Conservation (phyloP, 345 rosid species). For the Excoecaria cochinchinensis region DNA sequence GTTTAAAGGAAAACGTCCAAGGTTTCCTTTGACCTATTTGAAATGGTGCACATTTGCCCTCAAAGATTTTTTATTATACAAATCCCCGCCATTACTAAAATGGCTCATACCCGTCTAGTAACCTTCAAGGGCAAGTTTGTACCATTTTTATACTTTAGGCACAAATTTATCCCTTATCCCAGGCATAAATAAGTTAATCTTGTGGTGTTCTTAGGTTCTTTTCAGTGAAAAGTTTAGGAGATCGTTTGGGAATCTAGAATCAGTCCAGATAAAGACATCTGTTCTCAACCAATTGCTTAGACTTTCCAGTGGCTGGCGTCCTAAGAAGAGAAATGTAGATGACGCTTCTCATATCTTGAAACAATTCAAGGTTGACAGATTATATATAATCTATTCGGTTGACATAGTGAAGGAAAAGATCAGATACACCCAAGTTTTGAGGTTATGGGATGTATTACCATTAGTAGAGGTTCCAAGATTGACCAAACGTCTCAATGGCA, state of each 20-base stretch:
- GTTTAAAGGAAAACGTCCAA: background rate
- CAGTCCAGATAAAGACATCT: constrained; percentile 21
- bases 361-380: constrained; percentile 40
- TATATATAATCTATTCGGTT: constrained; percentile 43
- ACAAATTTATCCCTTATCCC: too few species aligned
- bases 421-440: constrained; percentile 43
- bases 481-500: constrained; percentile 43
- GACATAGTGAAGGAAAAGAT: constrained; percentile 32
- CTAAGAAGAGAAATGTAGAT: constrained; percentile 38
- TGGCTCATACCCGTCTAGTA: too few species aligned
- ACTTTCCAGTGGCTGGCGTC: constrained; percentile 57
- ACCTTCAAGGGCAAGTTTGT: too few species aligned
- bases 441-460: constrained; percentile 55
- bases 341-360: constrained; percentile 39
- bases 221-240: constrained; percentile 30
- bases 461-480: constrained; percentile 35
- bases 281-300: constrained; percentile 35
- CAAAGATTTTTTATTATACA: too few species aligned
- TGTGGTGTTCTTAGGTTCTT: constrained; percentile 33
- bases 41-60: too few species aligned
- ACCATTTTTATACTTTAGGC: too few species aligned
- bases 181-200: background rate
- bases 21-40: too few species aligned
- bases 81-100: too few species aligned
- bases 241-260: constrained; percentile 46